Base-by-base conservation (phyloP, 1,284 basidiomycete species). In the Porodaedalea pini region DNA sequence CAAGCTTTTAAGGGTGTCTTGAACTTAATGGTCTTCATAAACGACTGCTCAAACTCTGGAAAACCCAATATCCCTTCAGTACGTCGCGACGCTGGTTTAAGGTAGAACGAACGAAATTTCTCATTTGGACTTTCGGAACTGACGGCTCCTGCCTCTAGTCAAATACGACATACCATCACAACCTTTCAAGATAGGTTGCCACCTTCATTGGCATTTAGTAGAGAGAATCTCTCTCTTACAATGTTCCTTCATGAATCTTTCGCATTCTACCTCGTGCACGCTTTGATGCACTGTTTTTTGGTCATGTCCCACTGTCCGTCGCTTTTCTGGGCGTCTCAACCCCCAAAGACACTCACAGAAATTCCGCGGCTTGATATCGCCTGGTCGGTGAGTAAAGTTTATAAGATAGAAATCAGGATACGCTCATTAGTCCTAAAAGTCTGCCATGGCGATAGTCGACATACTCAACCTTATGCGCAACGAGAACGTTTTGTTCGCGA, bases 381-480 rank as follows among this genome's bases (percentile, higher is more conserved):
- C n/a, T 58, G 56, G 56, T 39, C 51, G 31, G 56, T 57, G 40
- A 51, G 56, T 57, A 27, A 27, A 11, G 19, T 45, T 40, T 27
- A n/a, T 19, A 27, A 10, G 11, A 52, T 11, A 3, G 11, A 5
- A 41, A 25, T 54, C 13, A 13, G 31, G 25, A 44, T 44, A 31
- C n/a, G n/a, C 32, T 51, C 3, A 32, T 51, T 7, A n/a, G 6
- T 10, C 6, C 15, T n/a, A 32, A 21, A 4, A 57, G 56, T 57
- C 56, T 4, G 50, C 50, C 7, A n/a, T 51, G 11, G 37, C 48
- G 29, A 32, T 57, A 13, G 40, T 57, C 29, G 56, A 57, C 41
- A 51, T 57, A 11, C 41, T 41, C 29, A 41, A n/a, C 19, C 39
- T 51, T 7, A n/a, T 51, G 5, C 25, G 40, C 21, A 34, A 43